phyloP scores from a whole-genome alignment of 345 rosid species.

The Eucalyptus tenuipes region DNA sequence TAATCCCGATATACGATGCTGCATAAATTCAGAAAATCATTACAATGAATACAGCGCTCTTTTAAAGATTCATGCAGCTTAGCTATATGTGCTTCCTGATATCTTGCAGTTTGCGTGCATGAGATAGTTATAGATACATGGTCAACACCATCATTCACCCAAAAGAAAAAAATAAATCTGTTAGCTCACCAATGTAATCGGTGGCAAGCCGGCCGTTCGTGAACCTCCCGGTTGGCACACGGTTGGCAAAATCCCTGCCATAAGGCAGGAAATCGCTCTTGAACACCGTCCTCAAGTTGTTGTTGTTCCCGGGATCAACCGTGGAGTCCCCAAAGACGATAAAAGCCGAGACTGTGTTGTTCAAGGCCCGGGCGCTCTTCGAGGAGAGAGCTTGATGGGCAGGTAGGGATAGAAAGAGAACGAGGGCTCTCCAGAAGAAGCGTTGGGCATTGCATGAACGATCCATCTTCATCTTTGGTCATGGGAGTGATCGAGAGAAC shows the following conservation, averaged over 20 bases:
- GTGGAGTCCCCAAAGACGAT: constrained; percentile 87
- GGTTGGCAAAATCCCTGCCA: constrained; percentile 49
- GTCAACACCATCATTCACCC: not conserved
- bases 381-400: not conserved
- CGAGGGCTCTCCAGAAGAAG: not conserved
- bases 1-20: constrained; percentile 69
- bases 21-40: not conserved
- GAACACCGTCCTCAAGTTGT: constrained; percentile 38
- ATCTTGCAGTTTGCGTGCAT: not conserved
- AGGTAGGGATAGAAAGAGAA: constrained; percentile 1
- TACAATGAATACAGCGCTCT: not conserved
- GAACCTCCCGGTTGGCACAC: constrained; percentile 68
- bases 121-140: not conserved
- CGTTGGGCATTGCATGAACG: not conserved
- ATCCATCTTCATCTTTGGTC: not conserved
- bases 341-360: constrained; percentile 29
- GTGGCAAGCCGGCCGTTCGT: constrained; percentile 57
- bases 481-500: not conserved
- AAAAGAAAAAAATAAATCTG: not conserved
- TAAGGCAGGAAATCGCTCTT: constrained; percentile 60
- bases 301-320: constrained; percentile 79
- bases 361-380: constrained; percentile 2
- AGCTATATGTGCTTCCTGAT: not conserved
- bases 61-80: not conserved
- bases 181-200: constrained; percentile 51